Conservation (phyloP, 495 filamentous ascomycete genomes). For the Penicillium roqueforti region DNA sequence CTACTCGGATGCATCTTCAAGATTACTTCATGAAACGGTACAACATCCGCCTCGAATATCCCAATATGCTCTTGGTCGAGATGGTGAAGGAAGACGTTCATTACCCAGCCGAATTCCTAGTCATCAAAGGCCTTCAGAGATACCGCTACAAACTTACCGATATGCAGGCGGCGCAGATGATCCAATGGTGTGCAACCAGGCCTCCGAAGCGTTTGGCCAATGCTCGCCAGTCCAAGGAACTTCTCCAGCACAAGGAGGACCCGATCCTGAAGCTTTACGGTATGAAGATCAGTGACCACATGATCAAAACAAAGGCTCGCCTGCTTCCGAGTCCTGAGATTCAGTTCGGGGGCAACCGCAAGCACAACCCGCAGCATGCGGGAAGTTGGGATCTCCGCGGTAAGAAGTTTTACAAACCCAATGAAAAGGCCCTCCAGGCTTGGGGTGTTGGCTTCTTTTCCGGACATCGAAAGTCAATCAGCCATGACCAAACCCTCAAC, state of each 20-base stretch:
- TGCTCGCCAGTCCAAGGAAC: conserved; percentile 59
- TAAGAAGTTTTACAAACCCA: conserved; percentile 64
- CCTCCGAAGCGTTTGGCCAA: conserved; percentile 58
- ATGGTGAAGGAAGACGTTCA: conserved; percentile 59
- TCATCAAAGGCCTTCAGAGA: conserved; percentile 60
- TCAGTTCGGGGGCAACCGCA: conserved; percentile 50
- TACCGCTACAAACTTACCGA: conserved; percentile 77
- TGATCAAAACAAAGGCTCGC: conserved; percentile 65
- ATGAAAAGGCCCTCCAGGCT: conserved; percentile 52
- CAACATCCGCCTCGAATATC: conserved; percentile 49
- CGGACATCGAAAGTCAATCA: conserved; percentile 37
- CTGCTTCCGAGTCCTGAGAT: conserved; percentile 68
- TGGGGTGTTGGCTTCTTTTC: conserved; percentile 68
- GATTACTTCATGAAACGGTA: conserved; percentile 69
- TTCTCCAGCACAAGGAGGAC: conserved; percentile 67
- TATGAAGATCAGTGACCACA: conserved; percentile 56
- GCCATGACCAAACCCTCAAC: conserved; percentile 40
- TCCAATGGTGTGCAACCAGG: conserved; percentile 71
- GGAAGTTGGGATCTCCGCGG: conserved; percentile 87
- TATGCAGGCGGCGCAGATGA: conserved; percentile 68
- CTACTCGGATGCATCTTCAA: conserved; percentile 46
- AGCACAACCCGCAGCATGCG: conserved; percentile 48
- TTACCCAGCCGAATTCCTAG: conserved; percentile 76
- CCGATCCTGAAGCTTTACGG: conserved; percentile 63
- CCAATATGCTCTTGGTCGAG: conserved; percentile 64